Base-by-base conservation (phyloP, 2,329 filamentous ascomycete species). In the Penicillium sp. region DNA sequence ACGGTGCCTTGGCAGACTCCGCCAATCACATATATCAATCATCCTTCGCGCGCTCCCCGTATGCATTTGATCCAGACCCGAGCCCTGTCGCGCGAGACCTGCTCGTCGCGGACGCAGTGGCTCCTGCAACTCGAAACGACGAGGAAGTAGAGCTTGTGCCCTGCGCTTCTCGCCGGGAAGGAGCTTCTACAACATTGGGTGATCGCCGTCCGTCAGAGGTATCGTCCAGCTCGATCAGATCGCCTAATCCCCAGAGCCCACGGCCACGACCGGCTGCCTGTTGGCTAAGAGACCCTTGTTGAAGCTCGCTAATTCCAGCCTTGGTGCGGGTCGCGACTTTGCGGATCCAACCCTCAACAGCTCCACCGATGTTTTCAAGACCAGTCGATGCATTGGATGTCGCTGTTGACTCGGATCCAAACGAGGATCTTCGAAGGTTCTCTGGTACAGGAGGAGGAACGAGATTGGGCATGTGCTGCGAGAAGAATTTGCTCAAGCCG, bases 291-390 rank as follows among this genome's bases (percentile, higher is more conserved):
- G 70, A 58, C 16, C 68, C 64, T 61, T 77, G 73, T 57, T 80
- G 77, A 19, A 80, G 64, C 26, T 79, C 78, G 54, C 69, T 75
- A 55, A 80, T 65, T 11, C 76, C 73, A 8, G 73, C 67, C 54
- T 78, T 79, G 3, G 79, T 79, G 52, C 75, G 76, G 10, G 71
- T 76, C 0, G 92, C 92, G 40, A 96, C 88, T 64, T 92, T 92
- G 62, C 93, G 84, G 61, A 98, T 82, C 93, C 95, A 99, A 1
- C 89, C 90, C 78, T 98, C 95, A 33, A 98, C 88, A 2, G 90
- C 89, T 6, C 92, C 90, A 1, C 93, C 93, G 10, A 96, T 89
- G 65, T 93, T 91, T 70, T 97, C 93, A 2, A 98, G 80, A 7
- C 82, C 79, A 1, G 79, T 78, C 6, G 79, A 72, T 37, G 73